Evolutionary conservation across 2,329 filamentous ascomycete species (phyloP).

Genomic region (Pseudogymnoascus pannorum): DNA sequence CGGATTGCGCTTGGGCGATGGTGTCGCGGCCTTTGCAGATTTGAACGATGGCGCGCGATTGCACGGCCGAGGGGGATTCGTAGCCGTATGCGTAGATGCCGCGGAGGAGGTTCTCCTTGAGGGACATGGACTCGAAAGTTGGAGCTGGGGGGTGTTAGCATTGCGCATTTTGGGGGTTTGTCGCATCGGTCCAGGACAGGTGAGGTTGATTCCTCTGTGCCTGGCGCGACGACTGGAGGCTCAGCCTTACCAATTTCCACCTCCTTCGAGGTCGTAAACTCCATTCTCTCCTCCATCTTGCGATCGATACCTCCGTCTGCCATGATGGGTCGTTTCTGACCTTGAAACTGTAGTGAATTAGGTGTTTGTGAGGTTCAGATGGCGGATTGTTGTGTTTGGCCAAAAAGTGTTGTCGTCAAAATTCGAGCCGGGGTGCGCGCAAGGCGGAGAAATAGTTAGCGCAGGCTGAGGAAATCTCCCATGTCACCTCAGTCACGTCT

Average conservation of each 20-base stretch:
- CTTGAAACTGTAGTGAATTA: neutral
- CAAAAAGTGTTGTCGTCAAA: conserved; percentile 3
- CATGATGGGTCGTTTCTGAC: conserved; percentile 47
- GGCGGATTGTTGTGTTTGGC: conserved; percentile 1
- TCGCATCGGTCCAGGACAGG: neutral
- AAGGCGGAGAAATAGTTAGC: conserved; percentile 12
- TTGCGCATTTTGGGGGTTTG: neutral
- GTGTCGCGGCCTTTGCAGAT: conserved; percentile 99
- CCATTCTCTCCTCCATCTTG: conserved; percentile 92
- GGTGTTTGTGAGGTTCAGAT: neutral
- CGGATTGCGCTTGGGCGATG: conserved; percentile 95
- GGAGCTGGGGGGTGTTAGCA: conserved; percentile 11
- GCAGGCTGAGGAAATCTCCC: conserved; percentile 7
- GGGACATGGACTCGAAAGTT: conserved; percentile 9
- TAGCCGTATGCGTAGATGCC: conserved; percentile 98
- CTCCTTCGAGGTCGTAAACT: conserved; percentile 97
- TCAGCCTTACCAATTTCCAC: conserved; percentile 38
- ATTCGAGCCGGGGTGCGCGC: neutral
- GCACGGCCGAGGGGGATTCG: conserved; percentile 94
- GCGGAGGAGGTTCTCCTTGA: conserved; percentile 78
- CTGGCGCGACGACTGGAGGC: neutral
- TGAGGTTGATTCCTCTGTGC: neutral
- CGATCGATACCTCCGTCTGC: conserved; percentile 79
- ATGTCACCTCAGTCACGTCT: neutral
- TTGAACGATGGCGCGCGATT: conserved; percentile 96